Evolutionary conservation across 116 monocot species (phyloP).

Genomic region (Cymodocea nodosa): DNA sequence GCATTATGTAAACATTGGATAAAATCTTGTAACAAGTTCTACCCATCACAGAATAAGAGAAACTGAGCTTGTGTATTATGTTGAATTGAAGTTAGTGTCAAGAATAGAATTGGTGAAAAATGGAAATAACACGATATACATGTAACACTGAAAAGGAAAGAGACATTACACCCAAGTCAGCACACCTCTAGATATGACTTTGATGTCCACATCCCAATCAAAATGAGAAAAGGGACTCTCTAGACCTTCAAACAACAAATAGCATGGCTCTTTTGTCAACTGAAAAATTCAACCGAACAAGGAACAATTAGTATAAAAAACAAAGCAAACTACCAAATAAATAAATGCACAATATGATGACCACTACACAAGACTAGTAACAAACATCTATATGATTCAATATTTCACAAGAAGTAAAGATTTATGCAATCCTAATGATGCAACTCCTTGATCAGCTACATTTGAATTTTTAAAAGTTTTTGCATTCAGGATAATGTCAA

Average conservation of each 20-base stretch:
- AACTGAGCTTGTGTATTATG: too few species aligned
- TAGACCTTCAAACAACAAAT: constrained; percentile 4
- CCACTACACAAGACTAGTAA: not conserved
- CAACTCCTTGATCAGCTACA: too few species aligned
- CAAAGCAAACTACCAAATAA: not conserved
- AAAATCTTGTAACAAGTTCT: too few species aligned
- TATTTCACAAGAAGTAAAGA: not conserved
- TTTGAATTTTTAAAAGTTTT: too few species aligned
- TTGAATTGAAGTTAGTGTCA: too few species aligned
- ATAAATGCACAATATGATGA: not conserved
- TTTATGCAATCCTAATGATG: not conserved
- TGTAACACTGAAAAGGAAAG: not conserved
- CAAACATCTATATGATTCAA: not conserved
- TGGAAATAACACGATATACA: not conserved
- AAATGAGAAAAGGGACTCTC: not conserved
- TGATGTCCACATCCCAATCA: constrained; percentile 3
- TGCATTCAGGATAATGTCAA: too few species aligned
- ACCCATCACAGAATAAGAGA: too few species aligned
- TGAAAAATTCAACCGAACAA: not conserved
- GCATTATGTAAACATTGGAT: too few species aligned
- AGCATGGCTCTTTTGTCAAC: constrained; percentile 7
- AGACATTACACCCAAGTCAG: not conserved
- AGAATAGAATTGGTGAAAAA: not conserved
- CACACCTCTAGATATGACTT: constrained; percentile 3
- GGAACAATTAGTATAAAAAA: not conserved